Base-by-base conservation (phyloP, 352 stramenopile species). In the Albugo candida region DNA sequence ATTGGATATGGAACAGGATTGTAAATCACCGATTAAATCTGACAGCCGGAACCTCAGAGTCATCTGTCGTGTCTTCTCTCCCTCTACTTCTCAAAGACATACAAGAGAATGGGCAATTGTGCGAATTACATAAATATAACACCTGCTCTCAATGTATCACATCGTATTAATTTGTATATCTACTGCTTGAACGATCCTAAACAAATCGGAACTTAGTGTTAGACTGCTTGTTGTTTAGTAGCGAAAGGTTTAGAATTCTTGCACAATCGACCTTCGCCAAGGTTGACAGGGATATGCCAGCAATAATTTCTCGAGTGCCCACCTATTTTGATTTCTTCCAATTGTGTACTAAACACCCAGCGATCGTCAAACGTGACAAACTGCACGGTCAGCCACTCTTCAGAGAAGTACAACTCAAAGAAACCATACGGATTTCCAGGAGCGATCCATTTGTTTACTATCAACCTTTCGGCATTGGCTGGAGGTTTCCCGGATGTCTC, bases 301-400 rank as follows among this genome's bases (percentile, higher is more conserved):
- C 78, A 92, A 62, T 92, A 76, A 20, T 66, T 68, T 53, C 80
- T 82, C 53, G 83, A 67, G 51, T 75, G 77, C 27, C 75, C 78
- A n/a, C 78, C 78, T 40, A 65, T 64, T 40, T 82, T 70, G 39
- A 85, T 86, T 55, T 85, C 56, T 12, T 70, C 59, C 56, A 83
- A 75, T 17, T 69, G 64, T 20, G 79, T 66, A 49, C 74, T 86
- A 54, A 86, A 92, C 13, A 67, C 67, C 76, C 79, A 92, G 27
- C 56, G 54, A 44, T 77, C 61, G 51, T 88, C 76, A 44, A 89
- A 87, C 12, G 79, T 88, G 34, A 85, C 67, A 36, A 86, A 92
- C 59, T 92, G 58, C 0, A 77, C 79, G 51, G 69, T 74, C 35
- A 87, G 62, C 79, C 79, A 92, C 36, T 92, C 76, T 54, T 87